Conservation (phyloP, 768 basidiomycete species). For the Termitomyces sp. region DNA sequence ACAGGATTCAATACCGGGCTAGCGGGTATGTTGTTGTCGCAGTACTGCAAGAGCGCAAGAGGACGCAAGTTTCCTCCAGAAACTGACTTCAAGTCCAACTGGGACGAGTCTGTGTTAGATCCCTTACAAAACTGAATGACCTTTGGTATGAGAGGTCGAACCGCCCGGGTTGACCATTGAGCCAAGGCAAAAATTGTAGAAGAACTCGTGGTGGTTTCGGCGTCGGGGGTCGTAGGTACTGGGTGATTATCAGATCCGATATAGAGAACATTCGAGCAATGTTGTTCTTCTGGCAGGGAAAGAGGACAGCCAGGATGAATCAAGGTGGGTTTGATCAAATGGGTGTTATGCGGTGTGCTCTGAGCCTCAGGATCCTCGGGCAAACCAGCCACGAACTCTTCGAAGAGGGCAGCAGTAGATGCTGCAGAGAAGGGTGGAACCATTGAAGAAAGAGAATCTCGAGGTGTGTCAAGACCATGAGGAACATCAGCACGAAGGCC, state of each 20-base stretch:
- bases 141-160: conserved; percentile 50
- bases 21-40: conserved; percentile 33
- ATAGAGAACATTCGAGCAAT: conserved; percentile 60
- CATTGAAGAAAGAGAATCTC: conserved; percentile 40
- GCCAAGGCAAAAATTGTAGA: conserved; percentile 33
- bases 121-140: conserved; percentile 40
- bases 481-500: conserved; percentile 49
- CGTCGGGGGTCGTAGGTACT: conserved; percentile 16
- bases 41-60: conserved; percentile 59
- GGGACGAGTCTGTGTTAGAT: conserved; percentile 20
- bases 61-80: conserved; percentile 48
- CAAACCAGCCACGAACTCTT: conserved; percentile 40
- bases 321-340: conserved; percentile 27
- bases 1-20: conserved; percentile 23
- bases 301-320: conserved; percentile 30
- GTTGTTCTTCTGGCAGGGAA: conserved; percentile 27
- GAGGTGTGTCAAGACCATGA: conserved; percentile 41
- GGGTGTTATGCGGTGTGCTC: conserved; percentile 57
- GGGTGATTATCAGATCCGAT: conserved; percentile 51
- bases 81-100: conserved; percentile 26
- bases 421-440: conserved; percentile 46
- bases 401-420: conserved; percentile 58
- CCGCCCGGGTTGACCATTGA: conserved; percentile 44
- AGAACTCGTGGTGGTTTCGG: conserved; percentile 17
- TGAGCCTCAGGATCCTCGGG: conserved; percentile 47